Conservation (phyloP, 2,329 filamentous ascomycete species). For the Colletotrichum sp. region DNA sequence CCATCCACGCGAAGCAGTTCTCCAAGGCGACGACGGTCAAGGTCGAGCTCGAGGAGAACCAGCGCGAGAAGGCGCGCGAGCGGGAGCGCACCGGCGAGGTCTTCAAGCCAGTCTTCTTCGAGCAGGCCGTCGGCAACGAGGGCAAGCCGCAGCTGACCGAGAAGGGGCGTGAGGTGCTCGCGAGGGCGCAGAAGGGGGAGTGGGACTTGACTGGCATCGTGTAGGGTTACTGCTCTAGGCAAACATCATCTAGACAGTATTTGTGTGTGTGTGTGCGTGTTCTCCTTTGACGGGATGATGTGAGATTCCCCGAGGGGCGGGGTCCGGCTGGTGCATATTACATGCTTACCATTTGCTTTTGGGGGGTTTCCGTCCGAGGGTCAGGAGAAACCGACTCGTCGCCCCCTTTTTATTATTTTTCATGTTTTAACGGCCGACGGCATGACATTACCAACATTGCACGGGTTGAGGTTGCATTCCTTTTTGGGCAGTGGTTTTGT, state of each 20-base stretch:
- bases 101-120: constrained; percentile 92
- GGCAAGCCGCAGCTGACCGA: constrained; percentile 61
- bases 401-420: not conserved
- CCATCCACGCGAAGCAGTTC: constrained; percentile 84
- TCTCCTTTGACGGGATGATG: not conserved
- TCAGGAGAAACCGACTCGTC: not conserved
- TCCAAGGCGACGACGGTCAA: constrained; percentile 85
- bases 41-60: constrained; percentile 88
- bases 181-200: constrained; percentile 56
- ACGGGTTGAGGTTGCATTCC: not conserved
- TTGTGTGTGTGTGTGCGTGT: not conserved
- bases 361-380: not conserved
- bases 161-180: constrained; percentile 55
- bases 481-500: not conserved
- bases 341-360: not conserved
- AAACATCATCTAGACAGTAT: not conserved
- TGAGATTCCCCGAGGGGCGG: not conserved
- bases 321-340: not conserved
- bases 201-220: constrained; percentile 55
- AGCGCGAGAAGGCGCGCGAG: constrained; percentile 83
- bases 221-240: not conserved
- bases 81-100: constrained; percentile 71
- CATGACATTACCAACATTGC: not conserved
- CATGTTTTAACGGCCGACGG: not conserved
- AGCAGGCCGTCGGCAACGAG: constrained; percentile 58